These are phyloP conservation scores for Exophiala sideris DNA, from an alignment of 2,329 filamentous ascomycete species.

Conservation along the genomic window DNA sequence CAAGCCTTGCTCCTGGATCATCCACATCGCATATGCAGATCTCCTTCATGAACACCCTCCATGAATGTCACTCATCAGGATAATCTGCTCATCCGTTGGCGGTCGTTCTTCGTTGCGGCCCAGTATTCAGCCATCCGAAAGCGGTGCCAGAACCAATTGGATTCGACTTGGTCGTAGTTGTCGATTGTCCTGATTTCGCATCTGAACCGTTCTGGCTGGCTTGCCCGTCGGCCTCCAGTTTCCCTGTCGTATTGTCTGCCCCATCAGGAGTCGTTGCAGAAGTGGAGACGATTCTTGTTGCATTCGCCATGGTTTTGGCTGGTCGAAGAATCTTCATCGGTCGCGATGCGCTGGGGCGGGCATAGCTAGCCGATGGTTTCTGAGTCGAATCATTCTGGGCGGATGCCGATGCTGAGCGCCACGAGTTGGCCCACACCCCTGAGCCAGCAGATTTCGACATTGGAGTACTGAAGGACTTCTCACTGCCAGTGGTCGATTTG, in stretches of 20 bases:
- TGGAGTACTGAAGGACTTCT: slow-evolving; percentile 31
- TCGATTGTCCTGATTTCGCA: slow-evolving; percentile 13
- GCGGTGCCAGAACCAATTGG: slow-evolving; percentile 89
- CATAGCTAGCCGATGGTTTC: slow-evolving; percentile 24
- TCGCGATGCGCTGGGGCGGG: slow-evolving; percentile 40
- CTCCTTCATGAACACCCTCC: background rate
- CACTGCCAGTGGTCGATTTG: slow-evolving; percentile 32
- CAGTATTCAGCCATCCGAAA: slow-evolving; percentile 80
- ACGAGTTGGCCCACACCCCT: slow-evolving; percentile 29
- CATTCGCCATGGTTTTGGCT: slow-evolving; percentile 54
- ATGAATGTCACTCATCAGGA: background rate
- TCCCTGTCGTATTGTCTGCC: slow-evolving; percentile 19
- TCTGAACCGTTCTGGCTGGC: slow-evolving; percentile 8
- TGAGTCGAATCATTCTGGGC: slow-evolving; percentile 11
- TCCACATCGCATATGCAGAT: background rate
- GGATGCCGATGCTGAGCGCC: slow-evolving; percentile 22
- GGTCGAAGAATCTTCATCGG: slow-evolving; percentile 91
- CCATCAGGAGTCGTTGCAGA: slow-evolving; percentile 25
- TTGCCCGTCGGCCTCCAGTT: slow-evolving; percentile 8
- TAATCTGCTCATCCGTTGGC: slow-evolving; percentile 11
- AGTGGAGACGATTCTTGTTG: slow-evolving; percentile 41
- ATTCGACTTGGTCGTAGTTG: slow-evolving; percentile 56
- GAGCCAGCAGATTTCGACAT: slow-evolving; percentile 24
- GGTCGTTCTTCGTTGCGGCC: slow-evolving; percentile 30
- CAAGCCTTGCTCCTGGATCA: no score